Evolutionary conservation across 1,139 yeast species (phyloP), one percentile per base, ranked within the genome.

Genomic region (Geotrichum candidum): DNA sequence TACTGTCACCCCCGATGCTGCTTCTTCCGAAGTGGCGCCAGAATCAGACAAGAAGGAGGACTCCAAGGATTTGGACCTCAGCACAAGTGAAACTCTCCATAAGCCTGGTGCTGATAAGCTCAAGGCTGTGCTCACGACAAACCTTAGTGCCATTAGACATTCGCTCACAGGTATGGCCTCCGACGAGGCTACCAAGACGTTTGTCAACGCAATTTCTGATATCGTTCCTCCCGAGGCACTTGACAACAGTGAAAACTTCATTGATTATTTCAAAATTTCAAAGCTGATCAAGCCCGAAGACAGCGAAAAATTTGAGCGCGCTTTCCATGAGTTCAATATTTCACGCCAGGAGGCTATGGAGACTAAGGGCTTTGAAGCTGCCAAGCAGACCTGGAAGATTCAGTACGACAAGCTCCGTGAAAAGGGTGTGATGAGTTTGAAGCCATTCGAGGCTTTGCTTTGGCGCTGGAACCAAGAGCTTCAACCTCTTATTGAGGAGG

Each of bases 371-470:
- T 80, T 88, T 10, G 94, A 88, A 68, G 94, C 94, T 2, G 96
- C 98, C 0, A 84, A 82, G 65, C 90, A 86, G 70, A 87, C 88
- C 72, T 94, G 98, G 98, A 86, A 84, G 70, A 87, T 86, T 68
- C 94, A 87, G 67, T 87, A 84, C 69, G 95, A 90, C 68, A 86
- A 84, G 63, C 79, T 87, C 73, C 83, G 82, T 64, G 82, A 63
- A 18, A 54, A 61, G 7, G 64, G 66, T 27, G 60, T 57, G 6
- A 55, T 84, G 31, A 76, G 86, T 56, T 80, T 83, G 60, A 82
- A 84, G 64, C 81, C 84, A 5, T 77, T 92, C 59, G 91, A 90
- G 65, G 87, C 85, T 1, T 84, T 86, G 67, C 76, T 94, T 51
- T 94, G 90, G 82, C 84, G 84, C 65, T 94, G 98, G 85, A 82